phyloP scores from a whole-genome alignment of 345 rosid species.

The Arabidopsis suecica region DNA sequence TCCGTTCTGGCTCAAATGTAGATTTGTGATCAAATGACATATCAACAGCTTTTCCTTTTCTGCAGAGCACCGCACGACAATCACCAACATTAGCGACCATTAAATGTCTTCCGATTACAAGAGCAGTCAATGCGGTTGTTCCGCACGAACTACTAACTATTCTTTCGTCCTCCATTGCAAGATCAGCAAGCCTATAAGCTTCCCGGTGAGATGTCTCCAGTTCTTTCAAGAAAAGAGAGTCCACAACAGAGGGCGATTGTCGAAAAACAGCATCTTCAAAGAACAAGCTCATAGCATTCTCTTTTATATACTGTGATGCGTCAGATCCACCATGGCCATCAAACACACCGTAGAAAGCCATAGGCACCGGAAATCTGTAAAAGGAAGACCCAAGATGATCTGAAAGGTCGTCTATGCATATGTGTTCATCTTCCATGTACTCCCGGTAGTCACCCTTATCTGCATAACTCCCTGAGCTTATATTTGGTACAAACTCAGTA shows the following conservation, averaged over 20 bases:
- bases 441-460: conserved; percentile 64
- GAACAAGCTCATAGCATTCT: conserved; percentile 76
- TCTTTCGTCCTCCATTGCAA: conserved; percentile 62
- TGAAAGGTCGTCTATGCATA: conserved; percentile 75
- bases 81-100: conserved; percentile 94
- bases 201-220: conserved; percentile 65
- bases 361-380: conserved; percentile 45
- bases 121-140: conserved; percentile 87
- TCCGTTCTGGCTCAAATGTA: conserved; percentile 58
- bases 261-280: conserved; percentile 81
- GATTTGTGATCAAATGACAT: conserved; percentile 88
- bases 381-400: conserved; percentile 55
- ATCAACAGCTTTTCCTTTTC: conserved; percentile 63
- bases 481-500: conserved; percentile 53
- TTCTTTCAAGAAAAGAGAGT: conserved; percentile 43
- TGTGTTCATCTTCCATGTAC: conserved; percentile 82
- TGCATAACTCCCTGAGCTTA: conserved; percentile 84
- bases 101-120: conserved; percentile 77
- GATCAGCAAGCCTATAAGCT: conserved; percentile 76
- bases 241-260: conserved; percentile 2
- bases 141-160: conserved; percentile 66
- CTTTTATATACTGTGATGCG: conserved; percentile 78
- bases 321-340: conserved; percentile 90
- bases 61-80: conserved; percentile 85
- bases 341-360: conserved; percentile 85